Evolutionary conservation across 129 eudicot genomes (phyloP).

Genomic region (Silybum marianum): DNA sequence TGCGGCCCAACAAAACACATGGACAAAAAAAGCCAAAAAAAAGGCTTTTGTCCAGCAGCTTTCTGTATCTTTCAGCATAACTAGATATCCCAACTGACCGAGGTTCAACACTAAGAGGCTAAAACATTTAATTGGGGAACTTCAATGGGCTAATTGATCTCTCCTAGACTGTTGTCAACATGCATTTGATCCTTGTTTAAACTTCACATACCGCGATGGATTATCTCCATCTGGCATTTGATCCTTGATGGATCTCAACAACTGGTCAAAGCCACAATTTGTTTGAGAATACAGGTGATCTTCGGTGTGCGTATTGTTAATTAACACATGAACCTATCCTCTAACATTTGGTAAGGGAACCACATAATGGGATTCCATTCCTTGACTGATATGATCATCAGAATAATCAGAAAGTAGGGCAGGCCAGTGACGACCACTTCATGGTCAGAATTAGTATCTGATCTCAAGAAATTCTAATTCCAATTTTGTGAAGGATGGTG

Average conservation of each 20-base stretch:
- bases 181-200: too few relatives aligned
- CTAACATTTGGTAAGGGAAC: constrained; percentile 45
- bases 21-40: constrained; percentile 51
- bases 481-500: constrained; percentile 50
- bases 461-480: constrained; percentile 46
- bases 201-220: too few relatives aligned
- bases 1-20: constrained; percentile 91
- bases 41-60: constrained; percentile 90
- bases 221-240: too few relatives aligned
- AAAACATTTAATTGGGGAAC: constrained; percentile 59
- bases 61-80: constrained; percentile 80
- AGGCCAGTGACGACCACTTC: constrained; percentile 64
- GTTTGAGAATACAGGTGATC: too few relatives aligned
- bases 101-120: constrained; percentile 84
- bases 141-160: too few relatives aligned
- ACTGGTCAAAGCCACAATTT: too few relatives aligned
- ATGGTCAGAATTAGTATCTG: constrained; percentile 50
- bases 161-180: too few relatives aligned
- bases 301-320: too few relatives aligned
- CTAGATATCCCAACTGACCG: constrained; percentile 86
- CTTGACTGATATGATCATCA: constrained; percentile 45
- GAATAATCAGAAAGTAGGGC: constrained; percentile 42
- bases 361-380: constrained; percentile 42
- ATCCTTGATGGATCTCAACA: too few relatives aligned
- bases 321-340: constrained; percentile 43